Conservation (phyloP, 352 stramenopile genomes). For the Elongisporangium undulatum region DNA sequence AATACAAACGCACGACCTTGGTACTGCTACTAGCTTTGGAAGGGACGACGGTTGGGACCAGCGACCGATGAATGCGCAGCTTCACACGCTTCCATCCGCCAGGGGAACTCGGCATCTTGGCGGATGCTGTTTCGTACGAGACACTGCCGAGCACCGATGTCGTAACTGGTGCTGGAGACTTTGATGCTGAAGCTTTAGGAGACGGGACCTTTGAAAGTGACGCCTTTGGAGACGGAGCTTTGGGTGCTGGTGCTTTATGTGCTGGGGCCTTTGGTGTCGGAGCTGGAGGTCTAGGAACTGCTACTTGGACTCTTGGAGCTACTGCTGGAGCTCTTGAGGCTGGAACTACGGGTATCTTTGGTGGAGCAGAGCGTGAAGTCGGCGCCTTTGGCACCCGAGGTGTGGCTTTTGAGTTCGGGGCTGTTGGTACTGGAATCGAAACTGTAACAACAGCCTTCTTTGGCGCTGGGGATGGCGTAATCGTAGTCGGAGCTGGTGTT, state of each 20-base stretch:
- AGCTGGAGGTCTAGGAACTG: neutral
- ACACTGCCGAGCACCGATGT: neutral
- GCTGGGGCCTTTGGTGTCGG: neutral
- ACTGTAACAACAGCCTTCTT: neutral
- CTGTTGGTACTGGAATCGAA: neutral
- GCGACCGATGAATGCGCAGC: neutral
- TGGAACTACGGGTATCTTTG: neutral
- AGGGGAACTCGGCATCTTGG: neutral
- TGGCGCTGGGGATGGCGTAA: neutral
- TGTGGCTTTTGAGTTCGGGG: neutral
- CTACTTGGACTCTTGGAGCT: neutral
- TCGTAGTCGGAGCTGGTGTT: neutral
- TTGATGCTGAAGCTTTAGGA: neutral
- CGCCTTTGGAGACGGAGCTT: neutral
- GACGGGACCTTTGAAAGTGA: neutral
- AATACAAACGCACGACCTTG: neutral
- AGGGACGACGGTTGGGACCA: neutral
- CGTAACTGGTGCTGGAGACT: neutral
- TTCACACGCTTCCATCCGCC: neutral
- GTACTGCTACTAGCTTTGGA: neutral
- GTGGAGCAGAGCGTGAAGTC: neutral
- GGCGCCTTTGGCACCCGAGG: no score
- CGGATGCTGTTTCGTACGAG: neutral
- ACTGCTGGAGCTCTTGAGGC: no score
- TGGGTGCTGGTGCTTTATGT: neutral